Evolutionary conservation across 192 early-diverging fungal species (phyloP), one percentile per base, ranked within the genome.

Genomic region (Rhizoclosmatium globosum): DNA sequence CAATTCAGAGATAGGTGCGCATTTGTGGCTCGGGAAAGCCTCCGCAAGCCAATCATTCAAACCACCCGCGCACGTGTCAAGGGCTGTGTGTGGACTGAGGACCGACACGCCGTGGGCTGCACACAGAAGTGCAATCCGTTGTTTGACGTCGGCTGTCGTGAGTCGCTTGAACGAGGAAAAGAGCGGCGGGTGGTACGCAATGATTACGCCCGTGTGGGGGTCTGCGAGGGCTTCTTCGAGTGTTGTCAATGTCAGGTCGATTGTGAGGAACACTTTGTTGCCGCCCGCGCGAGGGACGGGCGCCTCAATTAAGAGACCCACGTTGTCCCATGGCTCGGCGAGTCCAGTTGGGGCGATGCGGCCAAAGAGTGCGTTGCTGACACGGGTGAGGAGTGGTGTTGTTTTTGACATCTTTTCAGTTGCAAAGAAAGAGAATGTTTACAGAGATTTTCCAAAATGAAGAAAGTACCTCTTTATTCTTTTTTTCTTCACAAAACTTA

Each of bases 101-200:
- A 99, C 89, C 21, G 95, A 94, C 31, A 98, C 87, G 43, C 88
- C 85, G 45, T 41, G 42, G 53, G 95, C 95, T 4, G 92, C 91
- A 61, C 94, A 94, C 70, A 89, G 90, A 39, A 98, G 82, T 0
- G 95, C 89, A 78, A 96, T 92, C 64, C 85, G 84, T 80, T 95
- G 94, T 82, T 95, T 96, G 15, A 88, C 86, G 83, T 97, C 93
- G 48, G 84, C 80, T 77, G 93, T 80, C 19, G 86, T 87, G 56
- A 97, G 87, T 31, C 91, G 90, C 82, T 97, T 98, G 81, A 95
- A 87, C 23, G 91, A 78, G 17, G 84, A 84, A 86, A 99, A 99
- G 62, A 99, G 92, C 9, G 96, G 95, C 47, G 96, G 97, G 81
- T 97, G 96, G 84, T 99, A 99, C 43, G 95, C 85, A 21, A 99